phyloP scores from a whole-genome alignment of 148 eudicot genomes.

The Salicornia ramosissima region DNA sequence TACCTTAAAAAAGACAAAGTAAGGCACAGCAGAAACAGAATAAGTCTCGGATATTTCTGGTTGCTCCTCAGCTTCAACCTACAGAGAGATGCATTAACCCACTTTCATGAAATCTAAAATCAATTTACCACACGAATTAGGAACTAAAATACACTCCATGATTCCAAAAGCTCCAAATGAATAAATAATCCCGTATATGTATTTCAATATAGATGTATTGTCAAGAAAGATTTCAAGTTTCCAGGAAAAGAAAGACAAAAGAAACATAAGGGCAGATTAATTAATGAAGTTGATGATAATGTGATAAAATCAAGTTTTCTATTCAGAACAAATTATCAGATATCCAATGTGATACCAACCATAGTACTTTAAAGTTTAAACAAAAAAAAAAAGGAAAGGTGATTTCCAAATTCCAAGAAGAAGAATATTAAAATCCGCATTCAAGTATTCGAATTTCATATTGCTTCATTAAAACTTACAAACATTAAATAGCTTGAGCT shows the following conservation, averaged over 20 bases:
- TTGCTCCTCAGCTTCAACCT: conserved; percentile 99
- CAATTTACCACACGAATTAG: background rate
- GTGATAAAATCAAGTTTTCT: background rate
- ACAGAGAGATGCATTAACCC: conserved; percentile 8
- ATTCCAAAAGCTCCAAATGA: background rate
- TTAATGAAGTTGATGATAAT: background rate
- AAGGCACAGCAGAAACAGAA: conserved; percentile 92
- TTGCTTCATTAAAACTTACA: background rate
- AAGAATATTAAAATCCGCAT: background rate
- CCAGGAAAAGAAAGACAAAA: background rate
- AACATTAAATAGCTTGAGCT: background rate
- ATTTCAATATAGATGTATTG: background rate
- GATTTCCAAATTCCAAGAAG: too few relatives aligned
- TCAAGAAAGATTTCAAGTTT: background rate
- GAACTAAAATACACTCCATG: background rate
- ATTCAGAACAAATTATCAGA: background rate
- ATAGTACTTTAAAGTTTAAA: too few relatives aligned
- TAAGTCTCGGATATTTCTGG: conserved; percentile 93
- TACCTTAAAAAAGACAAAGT: conserved; percentile 88
- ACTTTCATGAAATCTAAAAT: background rate
- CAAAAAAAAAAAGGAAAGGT: background rate
- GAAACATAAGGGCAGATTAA: background rate
- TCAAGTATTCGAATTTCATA: background rate
- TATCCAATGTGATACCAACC: background rate
- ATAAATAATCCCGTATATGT: background rate